These are phyloP conservation scores for Candida xiaguanensis DNA, from an alignment of 805 yeast genomes.

Conservation along the genomic window DNA sequence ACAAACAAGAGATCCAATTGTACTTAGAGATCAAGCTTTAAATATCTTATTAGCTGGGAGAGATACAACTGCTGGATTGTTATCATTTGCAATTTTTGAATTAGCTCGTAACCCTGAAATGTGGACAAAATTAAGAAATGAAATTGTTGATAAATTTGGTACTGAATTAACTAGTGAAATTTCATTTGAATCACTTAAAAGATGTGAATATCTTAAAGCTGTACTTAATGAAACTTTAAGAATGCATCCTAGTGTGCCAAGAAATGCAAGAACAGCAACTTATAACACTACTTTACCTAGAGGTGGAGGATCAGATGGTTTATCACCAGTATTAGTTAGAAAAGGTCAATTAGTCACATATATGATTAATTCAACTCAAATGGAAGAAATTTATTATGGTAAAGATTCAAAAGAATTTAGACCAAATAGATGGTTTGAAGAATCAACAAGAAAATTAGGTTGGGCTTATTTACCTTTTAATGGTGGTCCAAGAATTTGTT, in stretches of 20 bases:
- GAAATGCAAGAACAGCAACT: conserved; percentile 23
- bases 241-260: conserved; percentile 32
- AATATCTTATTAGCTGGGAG: conserved; percentile 38
- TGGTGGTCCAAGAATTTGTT: conserved; percentile 55
- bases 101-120: conserved; percentile 28
- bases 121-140: conserved; percentile 24
- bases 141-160: conserved; percentile 26
- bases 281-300: conserved; percentile 24
- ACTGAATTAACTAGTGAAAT: conserved; percentile 19
- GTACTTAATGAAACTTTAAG: conserved; percentile 29
- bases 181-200: conserved; percentile 30
- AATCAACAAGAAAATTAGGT: conserved; percentile 29
- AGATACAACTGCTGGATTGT: conserved; percentile 32
- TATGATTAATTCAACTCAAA: conserved; percentile 42
- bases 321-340: conserved; percentile 36
- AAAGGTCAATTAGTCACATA: conserved; percentile 45
- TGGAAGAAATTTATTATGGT: conserved; percentile 39
- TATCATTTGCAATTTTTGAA: conserved; percentile 27
- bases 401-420: conserved; percentile 42
- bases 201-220: conserved; percentile 28
- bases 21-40: conserved; percentile 34
- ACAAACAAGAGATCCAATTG: conserved; percentile 31
- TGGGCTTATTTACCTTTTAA: conserved; percentile 53
- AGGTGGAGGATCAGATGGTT: conserved; percentile 32
- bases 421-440: conserved; percentile 47